These are phyloP conservation scores for Leccinum truebloodii DNA, from an alignment of 768 basidiomycete species.

Conservation along the genomic window DNA sequence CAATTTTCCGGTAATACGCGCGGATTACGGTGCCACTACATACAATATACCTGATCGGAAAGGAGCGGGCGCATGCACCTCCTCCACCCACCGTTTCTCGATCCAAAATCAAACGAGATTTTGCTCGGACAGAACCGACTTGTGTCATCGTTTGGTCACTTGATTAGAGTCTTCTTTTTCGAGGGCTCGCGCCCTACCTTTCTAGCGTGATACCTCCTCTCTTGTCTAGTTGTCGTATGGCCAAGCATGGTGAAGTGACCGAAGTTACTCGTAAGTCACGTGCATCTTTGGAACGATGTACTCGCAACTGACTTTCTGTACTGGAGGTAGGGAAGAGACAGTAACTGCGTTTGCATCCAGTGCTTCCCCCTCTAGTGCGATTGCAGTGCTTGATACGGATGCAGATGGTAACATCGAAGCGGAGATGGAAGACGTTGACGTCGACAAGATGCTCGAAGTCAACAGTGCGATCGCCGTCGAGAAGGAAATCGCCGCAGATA, in stretches of 20 bases:
- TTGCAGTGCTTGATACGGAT: conserved; percentile 57
- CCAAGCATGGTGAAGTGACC: conserved; percentile 70
- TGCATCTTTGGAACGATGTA: not conserved
- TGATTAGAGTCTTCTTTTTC: conserved; percentile 6
- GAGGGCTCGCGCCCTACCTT: conserved; percentile 76
- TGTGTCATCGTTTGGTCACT: not conserved
- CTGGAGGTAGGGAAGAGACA: conserved; percentile 50
- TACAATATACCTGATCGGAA: conserved; percentile 12
- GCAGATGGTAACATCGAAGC: conserved; percentile 54
- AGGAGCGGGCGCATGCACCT: conserved; percentile 2
- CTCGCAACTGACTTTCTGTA: conserved; percentile 6
- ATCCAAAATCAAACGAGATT: conserved; percentile 1
- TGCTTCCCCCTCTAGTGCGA: conserved; percentile 69
- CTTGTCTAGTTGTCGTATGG: conserved; percentile 77
- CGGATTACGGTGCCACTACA: conserved; percentile 4
- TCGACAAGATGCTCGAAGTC: conserved; percentile 87
- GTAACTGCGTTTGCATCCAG: conserved; percentile 72
- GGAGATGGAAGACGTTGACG: conserved; percentile 76
- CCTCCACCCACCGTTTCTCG: not conserved
- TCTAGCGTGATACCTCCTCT: conserved; percentile 85
- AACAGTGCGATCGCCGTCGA: conserved; percentile 97
- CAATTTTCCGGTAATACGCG: conserved; percentile 10
- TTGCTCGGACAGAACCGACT: not conserved
- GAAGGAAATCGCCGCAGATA: conserved; percentile 98
- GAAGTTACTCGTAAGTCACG: conserved; percentile 42